Percentiles rank a stretch among this genome's conserved stretches.
phyloP scores from a whole-genome alignment of 805 yeast species.

The Monosporozyma aquatica region DNA sequence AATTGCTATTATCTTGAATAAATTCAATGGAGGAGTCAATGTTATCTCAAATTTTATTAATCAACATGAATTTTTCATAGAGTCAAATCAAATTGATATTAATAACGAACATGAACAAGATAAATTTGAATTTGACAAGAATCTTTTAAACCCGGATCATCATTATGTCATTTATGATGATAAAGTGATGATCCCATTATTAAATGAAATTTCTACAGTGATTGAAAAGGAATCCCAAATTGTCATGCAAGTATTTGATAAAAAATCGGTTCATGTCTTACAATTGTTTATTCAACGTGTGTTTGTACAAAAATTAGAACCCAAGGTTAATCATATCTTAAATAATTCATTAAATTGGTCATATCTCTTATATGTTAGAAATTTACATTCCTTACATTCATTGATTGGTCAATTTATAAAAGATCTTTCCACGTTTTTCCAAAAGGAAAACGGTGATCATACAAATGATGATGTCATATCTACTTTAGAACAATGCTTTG shows the following conservation, averaged over 20 bases:
- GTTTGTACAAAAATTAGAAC: conserved; percentile 61
- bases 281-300: conserved; percentile 64
- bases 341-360: conserved; percentile 55
- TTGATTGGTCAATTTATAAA: conserved; percentile 51
- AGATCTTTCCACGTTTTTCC: conserved; percentile 54
- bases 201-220: conserved; percentile 49
- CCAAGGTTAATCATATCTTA: conserved; percentile 47
- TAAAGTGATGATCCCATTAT: conserved; percentile 38
- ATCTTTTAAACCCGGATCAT: conserved; percentile 49
- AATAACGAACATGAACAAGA: conserved; percentile 23
- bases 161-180: conserved; percentile 42
- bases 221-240: conserved; percentile 65
- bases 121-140: conserved; percentile 47
- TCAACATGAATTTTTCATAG: conserved; percentile 61
- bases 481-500: conserved; percentile 60
- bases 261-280: conserved; percentile 54
- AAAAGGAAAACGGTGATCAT: conserved; percentile 29
- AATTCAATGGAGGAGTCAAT: conserved; percentile 76
- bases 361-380: conserved; percentile 64
- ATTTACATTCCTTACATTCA: conserved; percentile 57
- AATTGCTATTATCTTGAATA: conserved; percentile 62
- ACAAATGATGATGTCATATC: conserved; percentile 22
- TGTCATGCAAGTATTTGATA: conserved; percentile 63
- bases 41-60: conserved; percentile 76
- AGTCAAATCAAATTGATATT: conserved; percentile 26